Evolutionary conservation across 352 stramenopile genomes (phyloP).

Genomic region (Lagenidium giganteum): DNA sequence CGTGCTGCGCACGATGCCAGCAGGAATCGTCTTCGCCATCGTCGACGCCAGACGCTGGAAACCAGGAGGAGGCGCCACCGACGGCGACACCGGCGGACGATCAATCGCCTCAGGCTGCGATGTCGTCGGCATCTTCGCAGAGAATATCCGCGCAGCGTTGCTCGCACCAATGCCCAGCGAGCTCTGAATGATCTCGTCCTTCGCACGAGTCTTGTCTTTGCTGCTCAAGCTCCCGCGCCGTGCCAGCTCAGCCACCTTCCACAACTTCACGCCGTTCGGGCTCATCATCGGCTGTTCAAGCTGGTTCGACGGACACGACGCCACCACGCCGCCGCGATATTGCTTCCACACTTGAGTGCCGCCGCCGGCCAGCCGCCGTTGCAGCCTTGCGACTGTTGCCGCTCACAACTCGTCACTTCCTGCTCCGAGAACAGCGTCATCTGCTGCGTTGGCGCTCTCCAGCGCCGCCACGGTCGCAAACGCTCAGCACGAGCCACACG

Average conservation of each 20-base stretch:
- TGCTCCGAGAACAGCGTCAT: constrained; percentile 89
- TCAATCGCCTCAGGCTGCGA: constrained; percentile 16
- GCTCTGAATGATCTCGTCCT: constrained; percentile 86
- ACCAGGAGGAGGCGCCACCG: constrained; percentile 31
- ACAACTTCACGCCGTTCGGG: constrained; percentile 63
- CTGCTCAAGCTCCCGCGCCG: constrained; percentile 72
- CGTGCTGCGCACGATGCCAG: constrained; percentile 49
- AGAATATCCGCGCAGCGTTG: constrained; percentile 52
- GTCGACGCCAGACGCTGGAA: constrained; percentile 38
- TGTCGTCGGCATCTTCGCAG: constrained; percentile 39
- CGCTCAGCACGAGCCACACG: constrained; percentile 97
- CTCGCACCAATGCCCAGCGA: constrained; percentile 70
- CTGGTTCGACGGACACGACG: no score
- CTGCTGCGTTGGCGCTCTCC: constrained; percentile 77
- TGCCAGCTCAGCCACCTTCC: constrained; percentile 76
- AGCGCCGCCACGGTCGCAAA: constrained; percentile 92
- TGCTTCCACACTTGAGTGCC: no score
- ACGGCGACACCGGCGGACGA: constrained; percentile 18
- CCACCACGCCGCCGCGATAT: no score
- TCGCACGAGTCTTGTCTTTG: constrained; percentile 79
- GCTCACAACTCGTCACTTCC: constrained; percentile 90
- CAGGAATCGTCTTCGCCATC: constrained; percentile 39
- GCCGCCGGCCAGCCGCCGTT: constrained; percentile 90
- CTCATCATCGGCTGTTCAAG: constrained; percentile 87
- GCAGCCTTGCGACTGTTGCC: constrained; percentile 77